phyloP scores from a whole-genome alignment of 441 rosid species.

The Jatropha multifida region DNA sequence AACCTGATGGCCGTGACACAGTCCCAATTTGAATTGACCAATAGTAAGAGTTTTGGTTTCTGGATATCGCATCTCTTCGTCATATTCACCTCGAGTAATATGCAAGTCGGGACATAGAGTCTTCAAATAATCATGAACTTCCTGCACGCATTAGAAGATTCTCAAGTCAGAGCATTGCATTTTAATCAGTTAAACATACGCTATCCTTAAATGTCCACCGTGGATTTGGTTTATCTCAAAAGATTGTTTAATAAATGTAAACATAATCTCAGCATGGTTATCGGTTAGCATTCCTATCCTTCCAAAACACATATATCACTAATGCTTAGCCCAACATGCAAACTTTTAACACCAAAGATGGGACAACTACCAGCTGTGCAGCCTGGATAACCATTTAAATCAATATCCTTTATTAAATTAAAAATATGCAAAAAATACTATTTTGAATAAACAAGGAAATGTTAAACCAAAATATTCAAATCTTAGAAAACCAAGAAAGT shows the following conservation, averaged over 20 bases:
- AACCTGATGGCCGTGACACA: slow-evolving; percentile 98
- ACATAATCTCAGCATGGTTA: not conserved
- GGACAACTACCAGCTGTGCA: not conserved
- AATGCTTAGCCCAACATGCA: not conserved
- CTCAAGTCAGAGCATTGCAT: slow-evolving; percentile 6
- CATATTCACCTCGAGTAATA: slow-evolving; percentile 83
- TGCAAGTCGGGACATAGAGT: slow-evolving; percentile 89
- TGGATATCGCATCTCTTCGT: slow-evolving; percentile 77
- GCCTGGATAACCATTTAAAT: not conserved
- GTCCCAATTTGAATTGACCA: slow-evolving; percentile 91
- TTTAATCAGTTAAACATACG: not conserved
- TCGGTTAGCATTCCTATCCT: not conserved
- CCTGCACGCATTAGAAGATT: slow-evolving; percentile 41
- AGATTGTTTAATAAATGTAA: not conserved
- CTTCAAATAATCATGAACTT: slow-evolving; percentile 94
- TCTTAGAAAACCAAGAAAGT: not conserved
- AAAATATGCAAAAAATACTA: not conserved
- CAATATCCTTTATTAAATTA: not conserved
- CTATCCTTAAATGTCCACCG: not conserved
- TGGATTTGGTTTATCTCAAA: not conserved
- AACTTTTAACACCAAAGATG: not conserved
- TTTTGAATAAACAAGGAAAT: not conserved
- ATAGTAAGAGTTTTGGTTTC: slow-evolving; percentile 84
- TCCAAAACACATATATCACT: not conserved
- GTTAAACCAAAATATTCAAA: not conserved